Base-by-base conservation (phyloP, 805 yeast genomes). In the Nakazawaea molendinolei region DNA sequence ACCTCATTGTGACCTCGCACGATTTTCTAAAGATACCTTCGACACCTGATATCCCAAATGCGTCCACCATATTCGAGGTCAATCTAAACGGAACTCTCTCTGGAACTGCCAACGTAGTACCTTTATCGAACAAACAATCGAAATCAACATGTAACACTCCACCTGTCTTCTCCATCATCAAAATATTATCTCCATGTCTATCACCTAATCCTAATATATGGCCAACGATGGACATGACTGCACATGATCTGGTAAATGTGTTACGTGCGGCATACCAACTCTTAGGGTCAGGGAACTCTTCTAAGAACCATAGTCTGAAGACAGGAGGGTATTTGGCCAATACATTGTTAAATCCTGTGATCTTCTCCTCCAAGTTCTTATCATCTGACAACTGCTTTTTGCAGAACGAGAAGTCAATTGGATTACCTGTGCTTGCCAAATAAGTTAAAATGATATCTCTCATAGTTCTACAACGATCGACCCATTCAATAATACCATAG, bases 151-250 rank as follows among this genome's bases (percentile, higher is more conserved):
- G 99, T 43, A 92, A 59, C 0, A 86, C 75, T 7, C 76, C 76
- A 1, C 98, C 98, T 3, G 79, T 71, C 28, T 67, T 71, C 42
- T 80, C 79, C 48, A 79, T 71, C 25, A 90, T 62, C 37, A 92
- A 59, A 15, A 92, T 75, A 51, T 92, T 92, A 51, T 92, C 99
- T 47, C 95, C 83, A 53, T 92, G 99, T 26, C 99, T 69, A 57
- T 92, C 99, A 17, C 99, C 99, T 33, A 92, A 67, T 7, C 98
- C 98, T 19, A 92, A 66, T 31, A 92, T 76, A 53, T 85, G 86
- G 0, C 99, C 98, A 5, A 90, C 95, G 66, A 92, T 86, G 0
- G 97, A 87, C 98, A 94, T 92, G 0, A 90, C 97, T 0, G 97
- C 96, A 19, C 83, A 67, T 0, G 95, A 77, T 37, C 95, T 66